Conservation (phyloP, 352 stramenopile genomes). For the Pythium periplocum region DNA sequence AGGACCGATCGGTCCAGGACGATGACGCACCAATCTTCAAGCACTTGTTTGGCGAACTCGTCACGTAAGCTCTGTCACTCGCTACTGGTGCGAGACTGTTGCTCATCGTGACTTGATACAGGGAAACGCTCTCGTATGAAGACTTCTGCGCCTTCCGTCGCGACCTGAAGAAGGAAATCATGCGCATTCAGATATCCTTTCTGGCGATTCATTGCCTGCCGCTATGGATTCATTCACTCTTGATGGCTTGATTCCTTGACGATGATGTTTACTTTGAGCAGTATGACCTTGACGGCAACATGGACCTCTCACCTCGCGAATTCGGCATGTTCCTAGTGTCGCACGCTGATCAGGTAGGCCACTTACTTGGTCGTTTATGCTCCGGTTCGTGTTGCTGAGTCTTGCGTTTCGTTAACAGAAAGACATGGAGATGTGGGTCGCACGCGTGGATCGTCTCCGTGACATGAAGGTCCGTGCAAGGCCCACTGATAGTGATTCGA, state of each 20-base stretch:
- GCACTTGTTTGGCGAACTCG: constrained; percentile 78
- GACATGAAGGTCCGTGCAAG: constrained; percentile 36
- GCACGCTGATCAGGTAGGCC: constrained; percentile 67
- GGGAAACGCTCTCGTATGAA: constrained; percentile 76
- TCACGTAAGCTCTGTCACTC: constrained; percentile 29
- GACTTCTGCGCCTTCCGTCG: constrained; percentile 73
- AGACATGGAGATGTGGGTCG: constrained; percentile 76
- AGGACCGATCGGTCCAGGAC: constrained; percentile 74
- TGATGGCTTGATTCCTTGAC: constrained; percentile 32
- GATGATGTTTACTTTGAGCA: constrained; percentile 74
- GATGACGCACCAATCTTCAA: constrained; percentile 81
- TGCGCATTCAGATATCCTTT: constrained; percentile 89
- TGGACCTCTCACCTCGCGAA: constrained; percentile 69
- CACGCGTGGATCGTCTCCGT: constrained; percentile 65
- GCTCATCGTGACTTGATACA: constrained; percentile 9
- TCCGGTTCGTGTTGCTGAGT: background rate
- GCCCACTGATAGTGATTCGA: background rate
- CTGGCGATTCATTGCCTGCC: background rate
- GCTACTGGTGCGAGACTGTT: background rate
- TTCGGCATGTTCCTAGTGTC: constrained; percentile 87
- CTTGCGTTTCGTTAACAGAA: constrained; percentile 21
- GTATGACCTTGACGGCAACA: constrained; percentile 83
- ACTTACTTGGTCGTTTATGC: background rate
- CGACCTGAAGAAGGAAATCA: constrained; percentile 74
- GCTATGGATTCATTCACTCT: background rate